Base-by-base conservation (phyloP, 306 rosid species). In the Delonix regia region DNA sequence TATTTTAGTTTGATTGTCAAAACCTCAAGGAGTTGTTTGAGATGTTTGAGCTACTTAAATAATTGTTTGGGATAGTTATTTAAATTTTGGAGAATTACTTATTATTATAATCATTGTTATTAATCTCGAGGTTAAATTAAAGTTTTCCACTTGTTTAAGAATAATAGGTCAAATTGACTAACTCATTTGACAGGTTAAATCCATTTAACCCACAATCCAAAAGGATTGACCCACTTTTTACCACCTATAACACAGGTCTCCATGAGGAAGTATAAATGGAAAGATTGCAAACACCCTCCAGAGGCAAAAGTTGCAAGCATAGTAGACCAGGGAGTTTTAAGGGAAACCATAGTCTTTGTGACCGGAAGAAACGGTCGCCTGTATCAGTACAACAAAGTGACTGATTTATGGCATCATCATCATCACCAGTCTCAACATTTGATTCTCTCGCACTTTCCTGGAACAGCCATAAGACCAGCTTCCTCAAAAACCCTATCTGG, bases 331-430 rank as follows among this genome's bases (percentile, higher is more conserved):
- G 98, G 87, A 79, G 73, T 89, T 47, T 90, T 90, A 77, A 87
- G 98, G 82, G 98, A 90, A 78, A 90, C 92, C 42, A 60, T 92
- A 66, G 92, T 94, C 75, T 94, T 94, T 13, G 92, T 92, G 24
- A 56, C 87, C 0, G 98, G 98, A 86, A 86, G 85, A 81, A 86
- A 94, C 5, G 97, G 98, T 8, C 89, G 88, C 41, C 78, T 94
- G 13, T 94, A 94, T 80, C 98, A 94, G 88, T 94, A 92, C 68
- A 94, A 94, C 85, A 92, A 89, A 89, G 91, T 94, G 83, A 89
- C 87, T 64, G 92, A 86, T 69, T 57, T 94, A 65, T 94, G 98
- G 98, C 98, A 94, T 79, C 89, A 94, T 80, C 89, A 94, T 80
- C 98, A 94, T 83, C 80, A 88, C 85, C 97, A 94, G 63, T 92